Percentiles rank a stretch among this genome's conserved stretches.
phyloP scores from a whole-genome alignment of 1,139 yeast species.

The Saccharomyces hybrid region DNA sequence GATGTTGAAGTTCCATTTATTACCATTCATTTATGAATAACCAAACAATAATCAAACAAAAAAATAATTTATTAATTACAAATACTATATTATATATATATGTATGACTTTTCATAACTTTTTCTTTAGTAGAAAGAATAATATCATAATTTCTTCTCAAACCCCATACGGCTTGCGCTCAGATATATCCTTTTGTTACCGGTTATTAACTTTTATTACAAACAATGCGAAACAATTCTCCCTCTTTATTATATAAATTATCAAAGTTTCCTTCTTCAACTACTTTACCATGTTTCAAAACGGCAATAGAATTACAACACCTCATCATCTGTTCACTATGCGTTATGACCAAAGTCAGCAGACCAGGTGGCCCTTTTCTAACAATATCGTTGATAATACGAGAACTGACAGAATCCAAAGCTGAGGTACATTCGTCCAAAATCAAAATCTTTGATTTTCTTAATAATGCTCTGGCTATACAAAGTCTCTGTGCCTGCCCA shows the following conservation, averaged over 20 bases:
- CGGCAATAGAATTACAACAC: conserved; percentile 39
- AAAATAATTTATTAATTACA: not conserved
- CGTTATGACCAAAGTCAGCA: conserved; percentile 41
- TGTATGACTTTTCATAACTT: not conserved
- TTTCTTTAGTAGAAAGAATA: not conserved
- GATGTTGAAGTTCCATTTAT: conserved; percentile 93
- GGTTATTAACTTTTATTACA: not conserved
- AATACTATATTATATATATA: not conserved
- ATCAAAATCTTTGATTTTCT: conserved; percentile 56
- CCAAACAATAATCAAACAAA: conserved; percentile 6
- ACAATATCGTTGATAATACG: conserved; percentile 38
- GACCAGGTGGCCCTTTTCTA: conserved; percentile 23
- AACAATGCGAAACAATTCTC: conserved; percentile 7
- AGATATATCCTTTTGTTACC: too few relatives aligned
- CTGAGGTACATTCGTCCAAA: conserved; percentile 76
- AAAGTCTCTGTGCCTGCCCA: conserved; percentile 73
- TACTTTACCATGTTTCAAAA: conserved; percentile 40
- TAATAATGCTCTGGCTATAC: conserved; percentile 67
- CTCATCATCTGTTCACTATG: conserved; percentile 54
- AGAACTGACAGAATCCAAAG: conserved; percentile 55
- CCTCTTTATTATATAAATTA: conserved; percentile 20
- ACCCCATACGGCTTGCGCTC: not conserved
- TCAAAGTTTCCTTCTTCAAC: conserved; percentile 35
- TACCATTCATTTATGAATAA: conserved; percentile 42
- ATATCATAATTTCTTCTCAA: conserved; percentile 7